Evolutionary conservation across 345 rosid species (phyloP), one percentile per base, ranked within the genome.

Genomic region (Euphorbia tirucalli): DNA sequence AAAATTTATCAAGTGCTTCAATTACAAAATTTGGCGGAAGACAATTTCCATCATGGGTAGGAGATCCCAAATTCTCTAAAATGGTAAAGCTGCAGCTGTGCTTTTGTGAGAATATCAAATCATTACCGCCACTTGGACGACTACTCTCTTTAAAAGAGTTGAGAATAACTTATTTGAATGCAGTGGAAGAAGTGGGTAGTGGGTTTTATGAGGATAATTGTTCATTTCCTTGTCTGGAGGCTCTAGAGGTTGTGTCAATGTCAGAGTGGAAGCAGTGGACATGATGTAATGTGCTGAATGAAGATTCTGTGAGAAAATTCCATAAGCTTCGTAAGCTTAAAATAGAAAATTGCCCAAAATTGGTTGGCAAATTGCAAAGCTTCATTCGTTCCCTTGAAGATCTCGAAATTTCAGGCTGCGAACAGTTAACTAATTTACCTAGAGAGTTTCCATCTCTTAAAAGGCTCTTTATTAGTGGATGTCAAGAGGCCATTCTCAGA

Each of bases 161-260:
- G 61, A 58, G 61, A 16, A 58, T 58, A 58, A 18, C 3, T 25
- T 32, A 18, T 7, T 24, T 58, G 61, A 16, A 22, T 58, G 15
- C 18, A 3, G 61, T 58, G 61, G 28, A 58, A 27, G 35, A 58
- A 58, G 16, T 78, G 25, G 78, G 49, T 25, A 43, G 19, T 11
- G 70, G 66, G 35, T 66, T 79, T 65, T 70, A 44, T 57, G 64
- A 73, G 50, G 59, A 41, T 41, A 11, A 6, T 41, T 41, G 10
- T 41, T 41, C 11, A 7, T 41, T 41, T 41, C 44, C 44, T 25
- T 68, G 70, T 44, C 55, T 66, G 31, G 67, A 61, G 73, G 65
- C 19, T 3, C 71, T 78, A n/a, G 16, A 5, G 24, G 24, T 78
- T 13, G 55, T 48, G n/a, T 27, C 49, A 7, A 74, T 78, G 81